A percentile compares a stretch with the other conserved stretches of the same genome.
phyloP scores from a whole-genome alignment of 768 basidiomycete genomes.

The Leccinum longicurvipes region DNA sequence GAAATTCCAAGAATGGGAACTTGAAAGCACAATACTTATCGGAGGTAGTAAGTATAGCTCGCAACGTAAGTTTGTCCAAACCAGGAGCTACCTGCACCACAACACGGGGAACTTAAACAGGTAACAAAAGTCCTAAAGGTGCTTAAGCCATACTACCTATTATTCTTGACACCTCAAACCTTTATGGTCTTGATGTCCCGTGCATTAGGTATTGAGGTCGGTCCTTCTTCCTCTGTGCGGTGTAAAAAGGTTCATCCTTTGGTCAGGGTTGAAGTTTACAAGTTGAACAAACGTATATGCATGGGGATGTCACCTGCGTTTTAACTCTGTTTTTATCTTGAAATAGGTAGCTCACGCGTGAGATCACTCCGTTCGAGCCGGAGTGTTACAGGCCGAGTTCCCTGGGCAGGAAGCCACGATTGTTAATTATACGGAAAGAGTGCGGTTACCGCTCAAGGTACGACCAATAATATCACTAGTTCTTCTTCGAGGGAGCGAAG shows the following conservation, averaged over 20 bases:
- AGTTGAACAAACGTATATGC: not conserved
- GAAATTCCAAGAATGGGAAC: not conserved
- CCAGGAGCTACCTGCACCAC: not conserved
- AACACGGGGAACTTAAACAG: not conserved
- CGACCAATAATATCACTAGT: not conserved
- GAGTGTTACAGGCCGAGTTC: slow-evolving; percentile 10
- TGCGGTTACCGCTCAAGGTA: slow-evolving; percentile 12
- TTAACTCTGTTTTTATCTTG: slow-evolving; percentile 8
- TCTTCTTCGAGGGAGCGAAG: too few species aligned
- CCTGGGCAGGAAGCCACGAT: slow-evolving; percentile 10
- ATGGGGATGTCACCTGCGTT: not conserved
- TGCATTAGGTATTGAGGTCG: not conserved
- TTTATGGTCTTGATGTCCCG: not conserved
- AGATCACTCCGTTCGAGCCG: slow-evolving; percentile 12
- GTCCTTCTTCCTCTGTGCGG: not conserved
- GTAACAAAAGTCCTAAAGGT: not conserved
- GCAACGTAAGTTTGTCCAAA: not conserved
- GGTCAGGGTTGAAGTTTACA: slow-evolving; percentile 6
- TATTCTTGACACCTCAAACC: not conserved
- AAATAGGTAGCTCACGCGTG: slow-evolving; percentile 9
- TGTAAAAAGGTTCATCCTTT: slow-evolving; percentile 1
- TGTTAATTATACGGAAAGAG: slow-evolving; percentile 13
- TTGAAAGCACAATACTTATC: not conserved
- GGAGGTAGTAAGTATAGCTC: slow-evolving; percentile 1
- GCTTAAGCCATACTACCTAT: not conserved